phyloP scores from a whole-genome alignment of 108 stramenopile species.

The Parietichytrium sp. region DNA sequence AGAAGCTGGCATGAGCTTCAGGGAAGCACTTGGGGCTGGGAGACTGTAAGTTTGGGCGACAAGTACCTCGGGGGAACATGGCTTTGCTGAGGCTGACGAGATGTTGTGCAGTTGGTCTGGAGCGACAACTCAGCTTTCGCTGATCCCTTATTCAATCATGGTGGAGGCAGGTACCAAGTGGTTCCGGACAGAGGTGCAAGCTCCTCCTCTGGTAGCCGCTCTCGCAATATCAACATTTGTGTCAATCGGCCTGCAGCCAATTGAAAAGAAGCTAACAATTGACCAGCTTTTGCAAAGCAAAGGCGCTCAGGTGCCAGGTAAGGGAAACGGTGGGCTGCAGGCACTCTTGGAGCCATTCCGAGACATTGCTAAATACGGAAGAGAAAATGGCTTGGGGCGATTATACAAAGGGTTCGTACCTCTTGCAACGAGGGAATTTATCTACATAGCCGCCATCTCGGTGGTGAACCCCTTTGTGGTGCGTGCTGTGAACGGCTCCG shows the following conservation, averaged over 20 bases:
- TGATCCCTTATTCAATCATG: slow-evolving; percentile 20
- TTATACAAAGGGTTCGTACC: background rate
- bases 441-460: slow-evolving; percentile 26
- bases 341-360: no score
- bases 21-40: background rate
- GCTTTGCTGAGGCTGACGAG: no score
- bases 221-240: background rate
- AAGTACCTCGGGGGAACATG: no score
- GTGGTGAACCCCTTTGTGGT: slow-evolving; percentile 19
- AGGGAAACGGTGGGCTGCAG: no score
- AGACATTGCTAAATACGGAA: background rate
- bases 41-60: no score
- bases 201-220: background rate
- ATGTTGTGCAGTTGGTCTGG: no score
- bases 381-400: background rate
- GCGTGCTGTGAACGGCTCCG: no score
- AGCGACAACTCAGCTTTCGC: background rate
- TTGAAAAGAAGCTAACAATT: background rate
- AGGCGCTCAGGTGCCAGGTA: no score
- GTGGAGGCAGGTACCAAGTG: background rate
- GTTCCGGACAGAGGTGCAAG: background rate
- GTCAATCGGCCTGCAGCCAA: background rate
- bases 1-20: slow-evolving; percentile 21
- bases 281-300: slow-evolving; percentile 23
- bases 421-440: background rate